Evolutionary conservation across 257 asterid species (phyloP).

Genomic region (Echium plantagineum): DNA sequence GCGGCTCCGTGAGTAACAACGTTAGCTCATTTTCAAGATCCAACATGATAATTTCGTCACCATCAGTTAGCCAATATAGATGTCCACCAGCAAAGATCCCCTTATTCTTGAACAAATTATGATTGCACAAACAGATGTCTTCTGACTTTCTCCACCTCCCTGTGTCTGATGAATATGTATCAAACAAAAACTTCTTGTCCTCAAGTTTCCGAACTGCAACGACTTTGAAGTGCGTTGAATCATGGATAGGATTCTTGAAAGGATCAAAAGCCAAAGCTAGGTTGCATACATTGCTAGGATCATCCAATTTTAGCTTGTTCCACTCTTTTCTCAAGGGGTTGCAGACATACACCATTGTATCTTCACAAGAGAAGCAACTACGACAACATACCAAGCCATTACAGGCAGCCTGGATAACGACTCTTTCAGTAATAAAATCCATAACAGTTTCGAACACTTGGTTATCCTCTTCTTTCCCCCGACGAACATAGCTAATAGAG

Average conservation of each 20-base stretch:
- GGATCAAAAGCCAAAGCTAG: slow-evolving; percentile 48
- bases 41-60: slow-evolving; percentile 44
- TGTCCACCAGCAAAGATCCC: slow-evolving; percentile 29
- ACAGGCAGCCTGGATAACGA: slow-evolving; percentile 31
- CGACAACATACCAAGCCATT: slow-evolving; percentile 60
- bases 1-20: slow-evolving; percentile 34
- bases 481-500: slow-evolving; percentile 36
- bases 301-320: slow-evolving; percentile 31
- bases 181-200: slow-evolving; percentile 21
- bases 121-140: slow-evolving; percentile 26
- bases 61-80: slow-evolving; percentile 54
- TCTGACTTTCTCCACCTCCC: slow-evolving; percentile 38
- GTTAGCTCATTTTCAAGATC: slow-evolving; percentile 37
- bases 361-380: slow-evolving; percentile 24
- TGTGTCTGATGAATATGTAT: slow-evolving; percentile 33
- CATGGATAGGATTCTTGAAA: slow-evolving; percentile 12
- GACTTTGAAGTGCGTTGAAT: slow-evolving; percentile 33
- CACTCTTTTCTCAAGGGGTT: slow-evolving; percentile 56
- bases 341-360: slow-evolving; percentile 39
- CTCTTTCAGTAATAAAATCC: slow-evolving; percentile 46
- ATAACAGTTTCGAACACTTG: slow-evolving; percentile 18
- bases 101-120: slow-evolving; percentile 23
- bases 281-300: slow-evolving; percentile 21
- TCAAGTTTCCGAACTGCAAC: slow-evolving; percentile 23
- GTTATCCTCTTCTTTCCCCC: slow-evolving; percentile 4